Conservation (phyloP, 805 yeast genomes). For the Lachancea meyersii region DNA sequence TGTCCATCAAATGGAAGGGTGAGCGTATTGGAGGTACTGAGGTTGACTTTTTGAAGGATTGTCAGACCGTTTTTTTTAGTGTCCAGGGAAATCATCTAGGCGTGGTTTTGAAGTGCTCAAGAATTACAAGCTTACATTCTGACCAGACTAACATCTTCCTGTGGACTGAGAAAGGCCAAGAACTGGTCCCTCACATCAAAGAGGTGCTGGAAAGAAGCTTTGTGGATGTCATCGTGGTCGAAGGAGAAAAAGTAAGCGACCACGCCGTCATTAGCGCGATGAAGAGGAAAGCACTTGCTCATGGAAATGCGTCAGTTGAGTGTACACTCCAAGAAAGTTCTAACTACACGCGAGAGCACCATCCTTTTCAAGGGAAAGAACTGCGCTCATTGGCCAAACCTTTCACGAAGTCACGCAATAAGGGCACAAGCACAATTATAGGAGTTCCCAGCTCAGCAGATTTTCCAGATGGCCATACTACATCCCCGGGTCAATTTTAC, state of each 20-base stretch:
- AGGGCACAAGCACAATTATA: slow-evolving; percentile 1
- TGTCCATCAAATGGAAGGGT: slow-evolving; percentile 14
- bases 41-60: slow-evolving; percentile 17
- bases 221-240: not conserved
- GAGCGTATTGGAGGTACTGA: slow-evolving; percentile 13
- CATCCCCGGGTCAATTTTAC: slow-evolving; percentile 3
- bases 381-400: not conserved
- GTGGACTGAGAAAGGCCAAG: slow-evolving; percentile 4
- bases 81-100: slow-evolving; percentile 14
- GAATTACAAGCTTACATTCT: slow-evolving; percentile 9
- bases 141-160: slow-evolving; percentile 5
- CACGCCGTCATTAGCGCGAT: not conserved
- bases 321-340: not conserved
- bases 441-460: not conserved
- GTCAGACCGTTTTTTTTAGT: slow-evolving; percentile 17
- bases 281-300: not conserved
- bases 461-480: not conserved
- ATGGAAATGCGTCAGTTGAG: not conserved
- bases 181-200: not conserved
- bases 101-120: slow-evolving; percentile 12
- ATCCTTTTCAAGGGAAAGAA: not conserved
- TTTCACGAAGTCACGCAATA: not conserved
- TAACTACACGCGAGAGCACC: not conserved
- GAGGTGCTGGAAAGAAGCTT: not conserved
- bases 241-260: not conserved